A percentile compares a stretch with the other conserved stretches of the same genome.
phyloP scores from a whole-genome alignment of 352 stramenopile genomes.

The Globisporangium apiculatum region DNA sequence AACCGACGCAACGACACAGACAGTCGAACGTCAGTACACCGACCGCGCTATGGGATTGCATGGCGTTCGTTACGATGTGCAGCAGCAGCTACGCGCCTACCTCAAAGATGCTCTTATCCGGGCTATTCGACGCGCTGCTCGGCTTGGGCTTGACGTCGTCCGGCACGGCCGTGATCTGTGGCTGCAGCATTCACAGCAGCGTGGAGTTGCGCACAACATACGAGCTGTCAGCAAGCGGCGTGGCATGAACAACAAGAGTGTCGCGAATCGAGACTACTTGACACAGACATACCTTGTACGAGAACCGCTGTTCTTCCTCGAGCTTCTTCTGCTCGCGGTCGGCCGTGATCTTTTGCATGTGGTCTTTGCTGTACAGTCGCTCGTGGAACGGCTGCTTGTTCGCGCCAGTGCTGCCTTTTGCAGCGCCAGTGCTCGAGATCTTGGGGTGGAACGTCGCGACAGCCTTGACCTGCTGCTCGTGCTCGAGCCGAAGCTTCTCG shows the following conservation, averaged over 20 bases:
- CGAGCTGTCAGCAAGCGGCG: no score
- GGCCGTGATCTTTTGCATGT: constrained; percentile 52
- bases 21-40: constrained; percentile 9
- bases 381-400: constrained; percentile 66
- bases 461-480: constrained; percentile 50
- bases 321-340: constrained; percentile 69
- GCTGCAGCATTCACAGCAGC: constrained; percentile 21
- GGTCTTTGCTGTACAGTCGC: constrained; percentile 71
- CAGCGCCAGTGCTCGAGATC: constrained; percentile 17
- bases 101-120: constrained; percentile 74
- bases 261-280: no score
- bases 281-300: constrained; percentile 55
- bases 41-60: constrained; percentile 6
- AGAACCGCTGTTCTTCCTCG: constrained; percentile 59
- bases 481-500: constrained; percentile 58
- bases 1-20: no score
- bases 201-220: background rate
- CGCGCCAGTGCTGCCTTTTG: constrained; percentile 4
- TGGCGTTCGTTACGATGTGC: background rate
- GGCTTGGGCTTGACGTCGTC: constrained; percentile 57
- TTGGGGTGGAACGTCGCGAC: constrained; percentile 63
- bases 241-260: no score
- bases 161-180: constrained; percentile 42
- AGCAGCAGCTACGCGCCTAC: constrained; percentile 19
- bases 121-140: constrained; percentile 41